Conservation (phyloP, 768 basidiomycete genomes). For the Amanita exitialis region DNA sequence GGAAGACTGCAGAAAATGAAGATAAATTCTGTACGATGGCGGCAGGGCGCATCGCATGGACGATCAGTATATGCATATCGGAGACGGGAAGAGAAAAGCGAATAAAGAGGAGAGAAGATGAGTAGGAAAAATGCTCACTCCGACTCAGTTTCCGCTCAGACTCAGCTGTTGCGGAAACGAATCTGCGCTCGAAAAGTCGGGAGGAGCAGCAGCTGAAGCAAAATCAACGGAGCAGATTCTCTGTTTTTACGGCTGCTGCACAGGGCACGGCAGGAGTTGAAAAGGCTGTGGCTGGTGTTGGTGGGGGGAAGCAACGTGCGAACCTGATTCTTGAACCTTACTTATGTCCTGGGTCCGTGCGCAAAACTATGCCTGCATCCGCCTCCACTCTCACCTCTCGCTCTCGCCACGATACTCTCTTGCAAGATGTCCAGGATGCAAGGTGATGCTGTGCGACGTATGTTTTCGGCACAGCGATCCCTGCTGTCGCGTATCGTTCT, state of each 20-base stretch:
- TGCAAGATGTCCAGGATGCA: not conserved
- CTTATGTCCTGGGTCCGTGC: conserved; percentile 5
- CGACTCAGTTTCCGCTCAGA: conserved; percentile 24
- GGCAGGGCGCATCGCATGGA: conserved; percentile 4
- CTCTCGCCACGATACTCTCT: not conserved
- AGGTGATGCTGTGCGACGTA: not conserved
- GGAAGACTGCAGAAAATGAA: not conserved
- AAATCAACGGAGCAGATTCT: not conserved
- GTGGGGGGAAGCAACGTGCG: conserved; percentile 14
- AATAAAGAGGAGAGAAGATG: conserved; percentile 6
- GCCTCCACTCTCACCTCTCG: not conserved
- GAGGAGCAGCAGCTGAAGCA: not conserved
- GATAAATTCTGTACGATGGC: not conserved
- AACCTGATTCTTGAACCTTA: conserved; percentile 13
- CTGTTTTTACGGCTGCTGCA: not conserved
- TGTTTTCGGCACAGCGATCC: not conserved
- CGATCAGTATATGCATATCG: conserved; percentile 6
- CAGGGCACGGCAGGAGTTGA: conserved; percentile 4
- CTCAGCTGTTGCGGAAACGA: conserved; percentile 14
- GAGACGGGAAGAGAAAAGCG: conserved; percentile 6
- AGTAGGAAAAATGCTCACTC: conserved; percentile 32
- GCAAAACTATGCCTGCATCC: not conserved
- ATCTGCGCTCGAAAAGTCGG: conserved; percentile 5
- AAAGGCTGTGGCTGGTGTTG: conserved; percentile 6
- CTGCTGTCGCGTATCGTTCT: not conserved